These are phyloP conservation scores for Lophiotrema nucula DNA, from an alignment of 495 filamentous ascomycete species.

Conservation along the genomic window DNA sequence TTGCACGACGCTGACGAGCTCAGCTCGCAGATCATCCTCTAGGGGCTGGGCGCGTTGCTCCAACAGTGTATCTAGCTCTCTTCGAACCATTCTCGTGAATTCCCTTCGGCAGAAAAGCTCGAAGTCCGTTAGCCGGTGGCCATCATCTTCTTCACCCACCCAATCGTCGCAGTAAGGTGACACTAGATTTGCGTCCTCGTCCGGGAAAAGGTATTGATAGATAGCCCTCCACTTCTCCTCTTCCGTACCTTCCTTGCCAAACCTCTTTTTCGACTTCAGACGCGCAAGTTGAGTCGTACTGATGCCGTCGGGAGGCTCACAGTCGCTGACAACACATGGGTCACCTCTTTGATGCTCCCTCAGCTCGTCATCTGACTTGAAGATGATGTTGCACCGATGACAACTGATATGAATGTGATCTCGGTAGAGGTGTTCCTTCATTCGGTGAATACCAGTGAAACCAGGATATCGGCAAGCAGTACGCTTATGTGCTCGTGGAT, in stretches of 20 bases:
- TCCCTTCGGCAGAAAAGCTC: neutral
- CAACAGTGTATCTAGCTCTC: neutral
- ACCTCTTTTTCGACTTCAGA: neutral
- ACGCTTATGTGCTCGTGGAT: constrained; percentile 1
- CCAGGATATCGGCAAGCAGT: constrained; percentile 7
- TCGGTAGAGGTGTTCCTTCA: constrained; percentile 8
- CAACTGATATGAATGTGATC: neutral
- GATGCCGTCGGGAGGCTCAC: neutral
- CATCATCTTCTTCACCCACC: neutral
- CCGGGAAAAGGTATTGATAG: constrained; percentile 1
- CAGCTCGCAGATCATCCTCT: neutral
- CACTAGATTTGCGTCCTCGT: neutral
- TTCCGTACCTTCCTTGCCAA: neutral
- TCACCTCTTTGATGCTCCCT: neutral
- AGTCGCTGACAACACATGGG: neutral
- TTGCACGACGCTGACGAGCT: neutral
- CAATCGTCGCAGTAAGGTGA: constrained; percentile 1
- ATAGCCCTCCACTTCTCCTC: neutral
- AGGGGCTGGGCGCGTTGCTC: neutral
- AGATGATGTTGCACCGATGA: neutral
- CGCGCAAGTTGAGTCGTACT: neutral
- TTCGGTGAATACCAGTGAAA: neutral
- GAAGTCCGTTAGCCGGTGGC: neutral
- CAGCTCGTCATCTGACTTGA: neutral
- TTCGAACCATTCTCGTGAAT: neutral